Base-by-base conservation (phyloP, 305 asterid genomes). In the Vinca major region DNA sequence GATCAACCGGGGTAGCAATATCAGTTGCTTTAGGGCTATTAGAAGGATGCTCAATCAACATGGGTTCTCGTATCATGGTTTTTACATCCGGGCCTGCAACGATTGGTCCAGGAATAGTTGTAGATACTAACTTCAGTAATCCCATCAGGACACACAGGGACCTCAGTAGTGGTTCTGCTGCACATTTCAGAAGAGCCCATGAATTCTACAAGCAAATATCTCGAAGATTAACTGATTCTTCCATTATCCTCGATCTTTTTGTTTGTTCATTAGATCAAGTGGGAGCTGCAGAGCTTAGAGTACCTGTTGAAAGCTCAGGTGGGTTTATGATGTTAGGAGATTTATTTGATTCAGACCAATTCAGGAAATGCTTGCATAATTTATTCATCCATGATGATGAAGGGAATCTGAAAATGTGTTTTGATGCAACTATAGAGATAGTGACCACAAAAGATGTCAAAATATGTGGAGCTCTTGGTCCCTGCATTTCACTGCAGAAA, bases 41-140 rank as follows among this genome's bases (percentile, higher is more conserved):
- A 45, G 97, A 93, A 82, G 99, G 91, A 67, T 87, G 90, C 80
- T 77, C 55, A 49, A 77, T 87, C 70, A 81, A 71, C 72, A 80
- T 86, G 12, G 96, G 96, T 64, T 87, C 97, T 2, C 96, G 92
- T 56, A 75, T 93, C 66, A 90, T 89, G 95, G 84, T 93, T 73
- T 93, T 93, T 88, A 89, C 97, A 60, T 87, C 95, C 5, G 99
- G 99, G 36, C 97, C 99, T 20, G 88, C 96, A 72, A 93, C 97
- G 45, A 36, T 84, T 10, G 96, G 95, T 77, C 97, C 97, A 2
- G 97, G 98, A 58, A 79, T 70, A 70, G 78, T 93, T 26, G 94
- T 90, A 50, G 73, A 75, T 75, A 83, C 94, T 26, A 90, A 90
- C 69, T 81, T 85, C 52, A 78, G 78, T 60, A 68, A 63, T 57